Conservation (phyloP, 108 stramenopile species). For the Nannochloropsis granulata region DNA sequence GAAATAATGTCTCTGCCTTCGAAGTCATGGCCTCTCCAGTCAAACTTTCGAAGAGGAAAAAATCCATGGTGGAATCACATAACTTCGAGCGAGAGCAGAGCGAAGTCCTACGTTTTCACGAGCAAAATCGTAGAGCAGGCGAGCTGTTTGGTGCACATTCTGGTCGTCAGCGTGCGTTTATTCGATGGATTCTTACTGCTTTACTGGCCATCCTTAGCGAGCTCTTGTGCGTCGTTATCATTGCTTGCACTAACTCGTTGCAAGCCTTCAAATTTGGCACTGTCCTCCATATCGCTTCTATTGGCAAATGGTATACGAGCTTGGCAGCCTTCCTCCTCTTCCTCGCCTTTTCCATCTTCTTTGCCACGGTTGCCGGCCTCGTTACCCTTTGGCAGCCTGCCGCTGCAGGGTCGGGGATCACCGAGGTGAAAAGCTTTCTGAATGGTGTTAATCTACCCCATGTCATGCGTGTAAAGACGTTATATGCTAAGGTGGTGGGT, state of each 20-base stretch:
- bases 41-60: not conserved
- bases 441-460: constrained; percentile 52
- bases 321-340: not conserved
- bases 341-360: not conserved
- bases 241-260: not conserved
- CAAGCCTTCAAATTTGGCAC: not conserved
- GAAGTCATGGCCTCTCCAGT: not conserved
- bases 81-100: not conserved
- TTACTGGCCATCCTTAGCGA: not conserved
- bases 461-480: constrained; percentile 15
- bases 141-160: not conserved
- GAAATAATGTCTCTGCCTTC: not conserved
- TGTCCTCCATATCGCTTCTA: not conserved
- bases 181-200: not conserved
- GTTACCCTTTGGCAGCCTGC: constrained; percentile 19
- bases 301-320: not conserved
- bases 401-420: constrained; percentile 56
- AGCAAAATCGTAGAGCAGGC: not conserved
- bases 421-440: constrained; percentile 63
- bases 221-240: not conserved
- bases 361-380: not conserved
- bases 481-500: constrained; percentile 48
- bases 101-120: not conserved
- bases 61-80: not conserved
- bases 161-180: not conserved